These are phyloP conservation scores for Aspergillus spinulosporus DNA, from an alignment of 2,329 filamentous ascomycete species.

Conservation along the genomic window DNA sequence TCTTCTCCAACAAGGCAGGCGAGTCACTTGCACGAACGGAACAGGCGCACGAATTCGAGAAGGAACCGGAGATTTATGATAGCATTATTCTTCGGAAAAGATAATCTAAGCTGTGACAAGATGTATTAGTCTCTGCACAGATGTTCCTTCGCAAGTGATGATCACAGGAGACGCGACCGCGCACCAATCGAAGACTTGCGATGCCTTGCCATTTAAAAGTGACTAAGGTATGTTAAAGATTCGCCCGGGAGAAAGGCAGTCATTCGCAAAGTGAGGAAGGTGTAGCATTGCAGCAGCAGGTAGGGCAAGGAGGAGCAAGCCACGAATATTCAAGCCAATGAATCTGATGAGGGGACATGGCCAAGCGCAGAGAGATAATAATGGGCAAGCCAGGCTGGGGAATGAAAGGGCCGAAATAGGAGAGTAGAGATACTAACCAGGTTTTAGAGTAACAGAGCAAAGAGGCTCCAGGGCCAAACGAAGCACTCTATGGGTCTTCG, in stretches of 20 bases:
- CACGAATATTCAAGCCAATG: conserved; percentile 11
- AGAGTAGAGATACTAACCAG: conserved; percentile 21
- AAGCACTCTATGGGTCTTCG: conserved; percentile 26
- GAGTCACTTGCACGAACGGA: conserved; percentile 26
- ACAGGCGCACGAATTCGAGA: conserved; percentile 19
- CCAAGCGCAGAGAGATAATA: conserved; percentile 1
- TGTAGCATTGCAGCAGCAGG: not conserved
- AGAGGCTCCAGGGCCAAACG: conserved; percentile 20
- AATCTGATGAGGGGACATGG: conserved; percentile 13
- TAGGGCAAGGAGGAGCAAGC: conserved; percentile 1
- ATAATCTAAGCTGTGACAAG: conserved; percentile 14
- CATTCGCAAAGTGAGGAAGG: not conserved
- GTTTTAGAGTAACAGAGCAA: conserved; percentile 18
- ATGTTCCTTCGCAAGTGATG: conserved; percentile 3
- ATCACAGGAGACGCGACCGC: conserved; percentile 21
- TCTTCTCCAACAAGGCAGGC: conserved; percentile 13
- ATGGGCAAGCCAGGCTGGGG: conserved; percentile 3
- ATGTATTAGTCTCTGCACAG: conserved; percentile 18
- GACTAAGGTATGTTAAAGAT: conserved; percentile 18
- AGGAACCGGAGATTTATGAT: conserved; percentile 22
- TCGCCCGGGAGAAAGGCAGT: conserved; percentile 4
- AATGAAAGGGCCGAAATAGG: conserved; percentile 12
- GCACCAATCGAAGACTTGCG: conserved; percentile 15
- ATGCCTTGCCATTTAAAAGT: conserved; percentile 12
- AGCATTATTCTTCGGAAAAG: conserved; percentile 33